These are phyloP conservation scores for Kuraishia cidri DNA, from an alignment of 805 yeast genomes.

Conservation along the genomic window DNA sequence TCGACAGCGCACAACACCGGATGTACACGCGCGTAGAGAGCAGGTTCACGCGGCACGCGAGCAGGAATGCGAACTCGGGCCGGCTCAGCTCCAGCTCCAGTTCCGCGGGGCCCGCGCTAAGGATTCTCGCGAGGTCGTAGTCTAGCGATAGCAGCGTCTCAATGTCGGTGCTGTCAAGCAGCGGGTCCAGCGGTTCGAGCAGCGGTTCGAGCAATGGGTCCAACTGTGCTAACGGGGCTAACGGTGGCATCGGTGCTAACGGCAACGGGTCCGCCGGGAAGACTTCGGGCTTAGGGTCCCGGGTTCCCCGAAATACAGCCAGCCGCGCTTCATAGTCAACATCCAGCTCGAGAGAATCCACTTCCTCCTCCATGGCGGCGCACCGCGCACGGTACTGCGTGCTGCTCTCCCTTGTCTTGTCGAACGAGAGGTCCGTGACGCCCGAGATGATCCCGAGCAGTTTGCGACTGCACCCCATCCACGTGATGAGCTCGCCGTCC, in stretches of 20 bases:
- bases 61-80: slow-evolving; percentile 18
- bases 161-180: background rate
- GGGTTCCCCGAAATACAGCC: background rate
- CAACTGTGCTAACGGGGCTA: too few relatives aligned
- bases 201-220: background rate
- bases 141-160: background rate
- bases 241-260: too few relatives aligned
- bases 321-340: background rate
- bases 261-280: background rate
- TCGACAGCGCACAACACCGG: slow-evolving; percentile 14
- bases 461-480: slow-evolving; percentile 23
- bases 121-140: background rate
- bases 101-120: slow-evolving; percentile 5
- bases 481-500: slow-evolving; percentile 10
- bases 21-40: slow-evolving; percentile 15
- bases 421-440: slow-evolving; percentile 23
- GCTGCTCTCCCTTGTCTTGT: slow-evolving; percentile 8
- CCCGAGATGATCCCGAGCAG: slow-evolving; percentile 18
- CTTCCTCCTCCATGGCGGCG: slow-evolving; percentile 2
- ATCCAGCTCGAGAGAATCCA: background rate
- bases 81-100: slow-evolving; percentile 9
- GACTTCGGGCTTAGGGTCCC: background rate
- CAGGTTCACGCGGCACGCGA: slow-evolving; percentile 20
- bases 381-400: slow-evolving; percentile 1
- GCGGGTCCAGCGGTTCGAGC: background rate